phyloP scores from a whole-genome alignment of 768 basidiomycete species.

The Pholiota conissans region DNA sequence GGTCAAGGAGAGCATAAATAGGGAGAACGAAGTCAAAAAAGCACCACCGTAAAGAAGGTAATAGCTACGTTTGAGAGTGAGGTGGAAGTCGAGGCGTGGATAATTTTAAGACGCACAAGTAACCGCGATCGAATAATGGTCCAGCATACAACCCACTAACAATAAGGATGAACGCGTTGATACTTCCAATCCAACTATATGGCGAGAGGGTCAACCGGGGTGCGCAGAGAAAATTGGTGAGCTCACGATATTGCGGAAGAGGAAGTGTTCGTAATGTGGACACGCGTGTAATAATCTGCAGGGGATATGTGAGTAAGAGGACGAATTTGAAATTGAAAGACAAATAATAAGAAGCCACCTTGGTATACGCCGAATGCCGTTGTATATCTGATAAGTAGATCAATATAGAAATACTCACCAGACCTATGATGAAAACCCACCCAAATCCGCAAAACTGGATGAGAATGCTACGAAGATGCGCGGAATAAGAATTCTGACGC shows the following conservation, averaged over 20 bases:
- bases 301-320: too few relatives aligned
- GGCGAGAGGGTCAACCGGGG: not conserved
- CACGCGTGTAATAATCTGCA: conserved; percentile 9
- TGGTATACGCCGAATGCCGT: conserved; percentile 9
- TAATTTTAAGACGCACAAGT: not conserved
- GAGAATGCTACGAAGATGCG: too few relatives aligned
- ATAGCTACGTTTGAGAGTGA: not conserved
- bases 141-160: conserved; percentile 3
- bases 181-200: conserved; percentile 8
- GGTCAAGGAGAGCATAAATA: conserved; percentile 6
- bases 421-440: not conserved
- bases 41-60: conserved; percentile 2
- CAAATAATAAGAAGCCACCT: not conserved
- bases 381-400: not conserved
- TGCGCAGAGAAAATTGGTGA: not conserved
- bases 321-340: too few relatives aligned
- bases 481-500: not conserved
- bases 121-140: conserved; percentile 3
- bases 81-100: not conserved
- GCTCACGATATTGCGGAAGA: conserved; percentile 10
- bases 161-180: conserved; percentile 7
- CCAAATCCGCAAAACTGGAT: conserved; percentile 10
- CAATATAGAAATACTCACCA: too few relatives aligned
- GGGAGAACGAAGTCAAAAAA: conserved; percentile 1
- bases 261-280: conserved; percentile 5